Conservation (phyloP, 257 asterid genomes). For the Solanum sitiens region DNA sequence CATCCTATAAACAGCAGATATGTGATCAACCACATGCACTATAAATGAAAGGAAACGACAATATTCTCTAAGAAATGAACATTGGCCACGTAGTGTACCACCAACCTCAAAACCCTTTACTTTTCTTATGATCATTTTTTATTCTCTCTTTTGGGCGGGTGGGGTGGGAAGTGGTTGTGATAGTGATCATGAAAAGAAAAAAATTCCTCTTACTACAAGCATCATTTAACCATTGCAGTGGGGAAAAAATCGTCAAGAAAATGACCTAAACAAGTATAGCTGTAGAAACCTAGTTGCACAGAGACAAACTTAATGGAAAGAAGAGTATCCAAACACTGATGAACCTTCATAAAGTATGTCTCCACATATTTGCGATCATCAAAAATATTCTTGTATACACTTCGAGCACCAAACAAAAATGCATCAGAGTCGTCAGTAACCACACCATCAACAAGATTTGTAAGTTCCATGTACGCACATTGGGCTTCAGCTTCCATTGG, state of each 20-base stretch:
- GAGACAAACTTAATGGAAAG: background rate
- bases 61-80: background rate
- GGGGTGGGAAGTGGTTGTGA: background rate
- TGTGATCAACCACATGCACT: constrained; percentile 4
- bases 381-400: constrained; percentile 85
- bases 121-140: background rate
- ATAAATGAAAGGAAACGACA: background rate
- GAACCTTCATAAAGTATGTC: constrained; percentile 92
- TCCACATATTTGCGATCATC: constrained; percentile 97
- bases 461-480: constrained; percentile 87
- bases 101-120: background rate
- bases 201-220: background rate
- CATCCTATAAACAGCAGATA: constrained; percentile 42
- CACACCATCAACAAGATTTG: constrained; percentile 87
- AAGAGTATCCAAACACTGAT: background rate
- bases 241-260: background rate
- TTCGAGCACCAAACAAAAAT: constrained; percentile 81
- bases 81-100: background rate
- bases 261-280: background rate
- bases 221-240: background rate
- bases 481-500: constrained; percentile 99
- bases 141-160: background rate
- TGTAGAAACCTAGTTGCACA: background rate
- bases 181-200: background rate
- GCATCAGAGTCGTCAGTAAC: constrained; percentile 97